Evolutionary conservation across 2,329 filamentous ascomycete species (phyloP).

Genomic region (Phoma herbarum): DNA sequence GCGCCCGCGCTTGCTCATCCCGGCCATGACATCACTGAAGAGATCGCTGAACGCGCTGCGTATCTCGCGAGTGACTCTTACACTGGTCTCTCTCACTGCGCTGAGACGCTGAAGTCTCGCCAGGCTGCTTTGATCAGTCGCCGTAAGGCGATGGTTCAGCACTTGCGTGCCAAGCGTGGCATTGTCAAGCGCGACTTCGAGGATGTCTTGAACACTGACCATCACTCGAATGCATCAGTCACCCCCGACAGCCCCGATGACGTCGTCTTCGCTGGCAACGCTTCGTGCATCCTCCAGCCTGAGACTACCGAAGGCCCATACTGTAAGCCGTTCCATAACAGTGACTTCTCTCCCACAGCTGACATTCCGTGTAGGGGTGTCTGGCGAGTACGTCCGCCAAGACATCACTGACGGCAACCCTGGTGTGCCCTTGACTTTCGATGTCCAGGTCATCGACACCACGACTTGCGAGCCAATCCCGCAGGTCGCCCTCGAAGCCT

Average conservation of each 20-base stretch:
- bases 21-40: conserved; percentile 22
- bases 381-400: conserved; percentile 58
- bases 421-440: conserved; percentile 58
- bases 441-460: conserved; percentile 62
- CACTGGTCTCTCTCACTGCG: conserved; percentile 50
- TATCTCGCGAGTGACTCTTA: conserved; percentile 42
- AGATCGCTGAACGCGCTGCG: conserved; percentile 29
- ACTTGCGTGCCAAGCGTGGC: conserved; percentile 44
- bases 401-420: conserved; percentile 57
- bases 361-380: conserved; percentile 11
- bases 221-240: conserved; percentile 30
- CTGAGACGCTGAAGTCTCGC: conserved; percentile 48
- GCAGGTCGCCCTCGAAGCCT: conserved; percentile 60
- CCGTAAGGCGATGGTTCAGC: conserved; percentile 49
- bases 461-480: conserved; percentile 60
- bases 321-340: conserved; percentile 20
- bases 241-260: conserved; percentile 27
- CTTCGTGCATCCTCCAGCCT: conserved; percentile 35
- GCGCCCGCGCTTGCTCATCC: conserved; percentile 18
- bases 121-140: conserved; percentile 46
- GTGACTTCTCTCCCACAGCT: not conserved
- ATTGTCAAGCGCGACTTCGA: conserved; percentile 27
- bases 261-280: conserved; percentile 34
- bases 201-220: conserved; percentile 33
- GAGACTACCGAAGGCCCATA: conserved; percentile 38